These are phyloP conservation scores for Chenopodium album DNA, from an alignment of 148 eudicot species.

Conservation along the genomic window DNA sequence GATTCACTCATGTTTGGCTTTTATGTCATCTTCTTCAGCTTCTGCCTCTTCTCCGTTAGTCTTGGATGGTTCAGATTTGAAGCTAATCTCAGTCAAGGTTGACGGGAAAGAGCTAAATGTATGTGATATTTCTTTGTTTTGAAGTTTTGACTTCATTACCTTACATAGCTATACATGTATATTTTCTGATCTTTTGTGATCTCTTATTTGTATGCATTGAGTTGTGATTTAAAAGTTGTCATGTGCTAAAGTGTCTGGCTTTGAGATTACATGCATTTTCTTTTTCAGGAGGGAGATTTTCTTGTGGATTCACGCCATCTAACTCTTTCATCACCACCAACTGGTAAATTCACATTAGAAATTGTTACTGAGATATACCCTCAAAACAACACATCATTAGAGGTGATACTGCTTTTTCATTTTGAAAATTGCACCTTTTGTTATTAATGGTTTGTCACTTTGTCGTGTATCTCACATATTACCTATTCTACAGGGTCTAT, in stretches of 20 bases:
- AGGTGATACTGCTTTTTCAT: slow-evolving; percentile 46
- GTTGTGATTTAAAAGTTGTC: background rate
- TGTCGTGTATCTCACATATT: slow-evolving; percentile 7
- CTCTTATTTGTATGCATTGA: background rate
- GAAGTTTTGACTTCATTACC: background rate
- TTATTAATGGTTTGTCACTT: slow-evolving; percentile 3
- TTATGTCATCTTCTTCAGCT: slow-evolving; percentile 41
- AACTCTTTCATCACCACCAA: slow-evolving; percentile 66
- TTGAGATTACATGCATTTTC: background rate
- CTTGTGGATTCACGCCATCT: slow-evolving; percentile 75
- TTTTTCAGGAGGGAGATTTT: slow-evolving; percentile 67
- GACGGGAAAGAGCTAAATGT: slow-evolving; percentile 69
- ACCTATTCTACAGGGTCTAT: slow-evolving; percentile 66
- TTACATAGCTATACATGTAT: background rate
- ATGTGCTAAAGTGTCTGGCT: background rate
- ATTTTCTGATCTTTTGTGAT: background rate
- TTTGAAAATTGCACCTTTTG: background rate
- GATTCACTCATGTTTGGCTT: slow-evolving; percentile 3
- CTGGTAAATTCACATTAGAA: slow-evolving; percentile 67
- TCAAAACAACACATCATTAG: slow-evolving; percentile 87
- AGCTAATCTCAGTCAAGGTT: slow-evolving; percentile 68
- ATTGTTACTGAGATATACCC: slow-evolving; percentile 84
- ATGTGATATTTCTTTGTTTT: slow-evolving; percentile 7
- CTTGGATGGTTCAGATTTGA: slow-evolving; percentile 78
- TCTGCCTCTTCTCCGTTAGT: slow-evolving; percentile 61